Evolutionary conservation across 2,329 filamentous ascomycete species (phyloP), one percentile per base, ranked within the genome.

Genomic region (Blumeria hordei): DNA sequence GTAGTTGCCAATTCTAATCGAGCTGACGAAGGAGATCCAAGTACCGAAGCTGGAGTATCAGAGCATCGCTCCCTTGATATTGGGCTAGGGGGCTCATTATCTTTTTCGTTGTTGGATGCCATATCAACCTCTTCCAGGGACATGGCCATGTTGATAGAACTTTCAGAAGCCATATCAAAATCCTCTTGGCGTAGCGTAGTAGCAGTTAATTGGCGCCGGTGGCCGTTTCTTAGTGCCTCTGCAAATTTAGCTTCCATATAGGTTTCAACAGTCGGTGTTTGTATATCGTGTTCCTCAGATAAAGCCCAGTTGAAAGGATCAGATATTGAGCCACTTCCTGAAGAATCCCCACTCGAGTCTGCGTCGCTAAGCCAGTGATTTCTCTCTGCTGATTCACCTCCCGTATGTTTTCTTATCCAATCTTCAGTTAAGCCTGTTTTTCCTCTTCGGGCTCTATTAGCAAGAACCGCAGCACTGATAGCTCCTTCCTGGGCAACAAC

Each of bases 371-470:
- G 74, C 87, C 87, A 94, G 67, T 87, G 82, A 58, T 78, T 79
- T 60, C 78, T 77, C 65, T 92, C 85, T 35, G 75, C 77, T 60
- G 74, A 74, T 60, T 82, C 78, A 59, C 77, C 76, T n/a, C 81
- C 63, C n/a, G 85, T 80, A 64, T 88, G 86, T 58, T 85, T 83
- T 58, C 84, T 82, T 60, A 92, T 87, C 85, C 85, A 90, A 70
- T 88, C 83, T 67, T 88, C 83, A 0, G 83, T 87, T 55, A 88
- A 74, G 57, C 81, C 79, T 60, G 73, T 71, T 14, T 73, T 70
- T 55, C 75, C 72, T 64, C 79, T 70, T 63, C 78, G 69, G 52
- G 73, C 78, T 60, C 78, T 74, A 62, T 81, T 81, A 51, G 76
- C 77, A 58, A 82, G 74, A 28, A 81, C 76, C 8, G 77, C 75